Conservation (phyloP, 148 eudicot species). For the Diospyros kaki region DNA sequence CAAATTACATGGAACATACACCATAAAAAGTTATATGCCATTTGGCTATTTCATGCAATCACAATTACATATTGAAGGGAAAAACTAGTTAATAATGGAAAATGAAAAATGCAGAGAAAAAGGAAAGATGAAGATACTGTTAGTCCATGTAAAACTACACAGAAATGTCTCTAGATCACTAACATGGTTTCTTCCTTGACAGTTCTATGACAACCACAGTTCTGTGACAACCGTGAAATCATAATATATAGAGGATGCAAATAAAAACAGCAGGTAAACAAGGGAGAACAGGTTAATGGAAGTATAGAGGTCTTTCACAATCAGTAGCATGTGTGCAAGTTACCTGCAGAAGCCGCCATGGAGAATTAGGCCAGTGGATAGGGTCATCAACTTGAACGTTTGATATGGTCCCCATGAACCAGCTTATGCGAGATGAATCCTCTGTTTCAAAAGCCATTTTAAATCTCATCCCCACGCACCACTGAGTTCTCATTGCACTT, state of each 20-base stretch:
- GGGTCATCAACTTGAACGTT: slow-evolving; percentile 77
- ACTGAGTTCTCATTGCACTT: slow-evolving; percentile 67
- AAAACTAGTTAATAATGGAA: slow-evolving; percentile 5
- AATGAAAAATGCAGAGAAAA: not conserved
- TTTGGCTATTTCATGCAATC: not conserved
- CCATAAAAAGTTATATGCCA: not conserved
- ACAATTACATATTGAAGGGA: not conserved
- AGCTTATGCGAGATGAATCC: slow-evolving; percentile 94
- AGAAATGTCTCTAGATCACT: not conserved
- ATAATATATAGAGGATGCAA: not conserved
- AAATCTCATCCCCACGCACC: slow-evolving; percentile 93
- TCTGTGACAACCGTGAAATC: not conserved
- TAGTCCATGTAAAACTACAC: not conserved
- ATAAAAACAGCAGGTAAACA: slow-evolving; percentile 1
- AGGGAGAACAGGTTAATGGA: not conserved
- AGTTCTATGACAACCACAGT: not conserved
- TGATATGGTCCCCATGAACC: slow-evolving; percentile 97
- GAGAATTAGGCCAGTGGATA: slow-evolving; percentile 84
- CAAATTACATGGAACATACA: not conserved
- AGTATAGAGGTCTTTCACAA: not conserved
- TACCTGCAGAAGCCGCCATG: slow-evolving; percentile 96
- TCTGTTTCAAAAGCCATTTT: slow-evolving; percentile 99
- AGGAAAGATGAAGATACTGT: not conserved
- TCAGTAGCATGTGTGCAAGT: not conserved
- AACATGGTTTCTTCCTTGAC: not conserved